Percentiles rank a stretch among this genome's conserved stretches.
Conservation (phyloP, 495 filamentous ascomycete species). For the Physcia stellaris region DNA sequence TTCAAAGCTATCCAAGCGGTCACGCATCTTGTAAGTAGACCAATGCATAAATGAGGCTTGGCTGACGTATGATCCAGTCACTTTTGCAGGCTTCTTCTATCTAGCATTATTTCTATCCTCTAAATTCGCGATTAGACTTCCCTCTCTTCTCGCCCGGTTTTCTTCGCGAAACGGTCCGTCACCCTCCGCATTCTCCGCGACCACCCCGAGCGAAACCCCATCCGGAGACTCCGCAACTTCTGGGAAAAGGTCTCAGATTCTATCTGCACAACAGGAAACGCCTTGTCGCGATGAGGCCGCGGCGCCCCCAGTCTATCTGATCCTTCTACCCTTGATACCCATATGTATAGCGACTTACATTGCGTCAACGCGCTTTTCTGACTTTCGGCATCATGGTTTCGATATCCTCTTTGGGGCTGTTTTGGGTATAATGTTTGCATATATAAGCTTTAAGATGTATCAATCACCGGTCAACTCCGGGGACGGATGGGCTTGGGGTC, state of each 20-base stretch:
- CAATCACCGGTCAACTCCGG: slow-evolving; percentile 53
- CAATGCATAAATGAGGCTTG: no score
- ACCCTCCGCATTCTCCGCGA: slow-evolving; percentile 15
- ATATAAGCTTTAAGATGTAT: slow-evolving; percentile 49
- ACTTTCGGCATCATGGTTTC: slow-evolving; percentile 50
- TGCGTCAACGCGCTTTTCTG: slow-evolving; percentile 44
- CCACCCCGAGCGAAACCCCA: not conserved
- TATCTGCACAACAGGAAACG: slow-evolving; percentile 4
- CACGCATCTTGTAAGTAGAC: slow-evolving; percentile 47
- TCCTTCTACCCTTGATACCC: slow-evolving; percentile 43
- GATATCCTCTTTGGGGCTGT: slow-evolving; percentile 47
- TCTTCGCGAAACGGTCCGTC: slow-evolving; percentile 10
- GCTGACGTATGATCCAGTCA: slow-evolving; percentile 24
- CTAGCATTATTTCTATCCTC: slow-evolving; percentile 48
- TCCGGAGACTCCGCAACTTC: not conserved
- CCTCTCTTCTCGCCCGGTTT: slow-evolving; percentile 38
- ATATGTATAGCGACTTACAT: slow-evolving; percentile 47
- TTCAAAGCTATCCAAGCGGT: slow-evolving; percentile 53
- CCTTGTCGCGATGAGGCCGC: slow-evolving; percentile 33
- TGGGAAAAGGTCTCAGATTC: slow-evolving; percentile 3
- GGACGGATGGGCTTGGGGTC: slow-evolving; percentile 39
- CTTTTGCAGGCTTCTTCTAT: slow-evolving; percentile 51
- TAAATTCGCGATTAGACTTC: slow-evolving; percentile 49
- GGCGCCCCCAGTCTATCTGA: slow-evolving; percentile 43
- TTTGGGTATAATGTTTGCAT: slow-evolving; percentile 42